Evolutionary conservation across 441 rosid genomes (phyloP), one percentile per base, ranked within the genome.

Genomic region (Erodium chrysanthum): DNA sequence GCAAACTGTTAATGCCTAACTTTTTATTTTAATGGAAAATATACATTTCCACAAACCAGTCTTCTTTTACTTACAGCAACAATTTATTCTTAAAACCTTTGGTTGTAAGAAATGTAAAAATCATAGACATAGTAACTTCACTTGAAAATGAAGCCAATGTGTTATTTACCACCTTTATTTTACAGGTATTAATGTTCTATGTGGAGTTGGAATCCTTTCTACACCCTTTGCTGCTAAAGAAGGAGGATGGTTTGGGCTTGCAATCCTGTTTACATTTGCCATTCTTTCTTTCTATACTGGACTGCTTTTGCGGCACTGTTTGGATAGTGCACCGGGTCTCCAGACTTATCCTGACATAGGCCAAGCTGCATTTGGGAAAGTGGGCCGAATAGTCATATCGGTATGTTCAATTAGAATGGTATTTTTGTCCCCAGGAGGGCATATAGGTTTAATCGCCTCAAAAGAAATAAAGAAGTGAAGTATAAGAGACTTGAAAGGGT

Each of bases 301-400:
- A 8, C 48, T 86, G 68, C 92, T 93, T 8, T 66, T 93, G 76
- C 88, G 95, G 2, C 40, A 71, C 71, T 90, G 97, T 72, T 75
- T 90, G 70, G 97, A 90, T 52, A 89, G 95, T 71, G 78, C 80
- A 66, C 96, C 96, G 0, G 97, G 88, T 27, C 83, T 93, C n/a
- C 85, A 85, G 78, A 93, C 98, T 61, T 93, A 90, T 77, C 98
- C 98, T 0, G 98, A 90, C 68, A 85, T 93, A 31, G 98, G 98
- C 60, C 95, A 90, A 70, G 96, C 92, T 5, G 96, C 98, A 20
- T 93, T 89, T 70, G 98, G 98, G 0, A 78, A 86, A 0, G 50
- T 46, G 0, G 98, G 98, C 44, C 82, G 97, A 48, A 64, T 88
- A 22, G 82, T 71, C 69, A 77, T 86, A 68, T 92, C 97, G 7